Base-by-base conservation (phyloP, 139 green algal species). In the Asterochloris erici region DNA sequence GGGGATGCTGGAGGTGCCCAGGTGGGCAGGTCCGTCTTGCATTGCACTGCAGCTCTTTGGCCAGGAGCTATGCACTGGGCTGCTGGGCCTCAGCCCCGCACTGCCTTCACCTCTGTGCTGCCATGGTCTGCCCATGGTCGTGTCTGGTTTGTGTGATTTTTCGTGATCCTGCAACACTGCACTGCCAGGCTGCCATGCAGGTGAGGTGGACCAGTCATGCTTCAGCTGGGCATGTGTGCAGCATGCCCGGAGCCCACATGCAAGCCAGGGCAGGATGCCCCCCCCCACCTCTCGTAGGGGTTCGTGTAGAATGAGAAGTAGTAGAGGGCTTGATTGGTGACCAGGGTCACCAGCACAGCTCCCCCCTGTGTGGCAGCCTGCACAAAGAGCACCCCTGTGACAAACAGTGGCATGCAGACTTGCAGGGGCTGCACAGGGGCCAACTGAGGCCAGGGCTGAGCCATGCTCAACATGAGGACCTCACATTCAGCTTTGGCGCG, bases 261-360 rank as follows among this genome's bases (percentile, higher is more conserved):
- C 23, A n/a, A 9, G 27, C 29, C 29, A 64, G 66, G 28, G 26
- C 16, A 27, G 23, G 16, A 9, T 28, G 17, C 21, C 15, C 77
- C 17, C 21, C 15, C 77, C 17, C 4, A 63, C 77, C 77, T 81
- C 28, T 81, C 77, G 14, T 74, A 26, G 63, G 27, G 27, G 26
- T 73, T 81, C 12, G 77, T 81, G 17, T 74, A 81, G 10, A 62
- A 28, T 63, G 77, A 62, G 61, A 81, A 81, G 28, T 74, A 74
- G 77, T 81, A 81, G 61, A 74, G 26, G n/a, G 69, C n/a, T 64
- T 81, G 68, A 64, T 81, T 81, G 26, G 63, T 73, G 17, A 63
- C 63, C 12, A 64, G 68, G 26, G 63, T 81, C 26, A 81, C 73
- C 14, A 81, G 63, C 16, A 64, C 63, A 74, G 77, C 77, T 63